phyloP scores from a whole-genome alignment of 2,329 filamentous ascomycete species.

The Clonostachys solani region DNA sequence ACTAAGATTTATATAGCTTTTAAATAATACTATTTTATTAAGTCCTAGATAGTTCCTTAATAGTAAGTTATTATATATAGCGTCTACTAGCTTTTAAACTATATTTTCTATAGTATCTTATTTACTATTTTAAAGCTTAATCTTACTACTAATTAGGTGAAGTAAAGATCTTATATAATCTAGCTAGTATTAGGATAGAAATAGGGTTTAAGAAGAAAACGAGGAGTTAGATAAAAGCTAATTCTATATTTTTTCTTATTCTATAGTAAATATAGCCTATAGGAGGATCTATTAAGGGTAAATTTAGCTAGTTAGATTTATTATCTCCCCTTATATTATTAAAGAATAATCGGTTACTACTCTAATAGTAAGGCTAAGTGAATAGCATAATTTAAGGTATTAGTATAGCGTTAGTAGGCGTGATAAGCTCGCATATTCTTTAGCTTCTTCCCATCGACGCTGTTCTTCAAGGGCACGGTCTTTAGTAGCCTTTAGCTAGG shows the following conservation, averaged over 20 bases:
- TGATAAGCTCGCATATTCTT: no score
- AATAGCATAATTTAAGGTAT: no score
- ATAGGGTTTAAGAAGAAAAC: slow-evolving; percentile 19
- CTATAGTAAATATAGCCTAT: slow-evolving; percentile 23
- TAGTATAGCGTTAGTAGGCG: no score
- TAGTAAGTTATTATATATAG: slow-evolving; percentile 13
- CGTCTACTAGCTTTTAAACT: slow-evolving; percentile 23
- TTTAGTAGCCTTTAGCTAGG: no score
- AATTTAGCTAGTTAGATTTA: no score
- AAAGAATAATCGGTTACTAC: no score
- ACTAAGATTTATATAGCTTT: slow-evolving; percentile 27
- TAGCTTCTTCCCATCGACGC: no score
- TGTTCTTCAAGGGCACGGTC: no score
- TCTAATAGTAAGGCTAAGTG: no score
- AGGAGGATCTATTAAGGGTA: no score
- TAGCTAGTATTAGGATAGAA: slow-evolving; percentile 23
- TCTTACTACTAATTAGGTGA: slow-evolving; percentile 25
- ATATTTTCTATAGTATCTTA: slow-evolving; percentile 26
- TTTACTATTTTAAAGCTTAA: slow-evolving; percentile 23
- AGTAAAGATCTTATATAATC: slow-evolving; percentile 22
- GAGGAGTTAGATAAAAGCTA: slow-evolving; percentile 31
- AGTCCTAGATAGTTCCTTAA: slow-evolving; percentile 22
- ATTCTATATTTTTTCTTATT: slow-evolving; percentile 23
- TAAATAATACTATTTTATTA: slow-evolving; percentile 24
- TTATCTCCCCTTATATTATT: no score